Evolutionary conservation across 805 yeast genomes (phyloP), one percentile per base, ranked within the genome.

Genomic region (Starmerella vitae): DNA sequence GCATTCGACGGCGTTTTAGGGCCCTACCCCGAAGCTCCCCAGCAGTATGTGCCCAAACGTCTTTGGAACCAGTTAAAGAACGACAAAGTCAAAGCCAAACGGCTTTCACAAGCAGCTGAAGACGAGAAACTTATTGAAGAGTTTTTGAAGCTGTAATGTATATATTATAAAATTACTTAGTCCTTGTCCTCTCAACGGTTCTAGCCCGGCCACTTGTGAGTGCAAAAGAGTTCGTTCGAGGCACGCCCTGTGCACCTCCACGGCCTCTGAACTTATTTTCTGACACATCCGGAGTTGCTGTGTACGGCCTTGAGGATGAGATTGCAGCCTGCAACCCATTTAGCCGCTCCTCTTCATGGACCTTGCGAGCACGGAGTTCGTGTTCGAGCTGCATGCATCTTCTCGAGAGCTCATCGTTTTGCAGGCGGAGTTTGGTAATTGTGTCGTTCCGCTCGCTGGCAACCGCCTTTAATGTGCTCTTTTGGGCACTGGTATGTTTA

Each of bases 1-100:
- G 79, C 85, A 1, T 83, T 78, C 53, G 84, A 70, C 32, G 96
- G 96, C 18, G 62, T 79, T 42, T 57, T 69, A 34, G 77, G 76
- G 13, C 71, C 73, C 13, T 67, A 69, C 45, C 68, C 68, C 20
- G 76, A 74, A 30, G 68, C 71, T n/a, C 71, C 82, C 7, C 66
- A 68, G 59, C 77, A 81, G 17, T 80, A 73, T 50, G 64, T 78
- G n/a, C 71, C 83, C 32, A 68, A 63, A 51, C 59, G 56, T 27
- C 50, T 70, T 17, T 60, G 61, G 42, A 63, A 67, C 47, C 61
- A 65, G 50, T 55, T 76, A 63, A 51, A 59, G 33, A 72, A 72
- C 50, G 58, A 61, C 41, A 67, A 64, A 57, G 52, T 56, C 36
- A 53, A 55, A 42, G 66, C 63, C n/a, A 53, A 51, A 13, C 28